A percentile compares a stretch with the other conserved stretches of the same genome.
Evolutionary conservation across 2,329 filamentous ascomycete species (phyloP).

Genomic region (Pseudocercospora ulei): DNA sequence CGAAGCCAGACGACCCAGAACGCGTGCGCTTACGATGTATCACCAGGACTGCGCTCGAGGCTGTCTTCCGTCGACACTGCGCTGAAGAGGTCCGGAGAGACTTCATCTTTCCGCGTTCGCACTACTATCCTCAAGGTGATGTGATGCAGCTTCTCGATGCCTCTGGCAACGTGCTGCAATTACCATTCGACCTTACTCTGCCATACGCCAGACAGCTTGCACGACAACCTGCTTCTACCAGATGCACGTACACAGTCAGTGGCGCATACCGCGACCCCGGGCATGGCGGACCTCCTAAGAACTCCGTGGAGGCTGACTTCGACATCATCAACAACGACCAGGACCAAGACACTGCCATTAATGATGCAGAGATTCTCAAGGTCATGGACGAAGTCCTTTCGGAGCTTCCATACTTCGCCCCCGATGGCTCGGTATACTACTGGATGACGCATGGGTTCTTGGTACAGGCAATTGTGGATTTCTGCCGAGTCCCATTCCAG

Average conservation of each 20-base stretch:
- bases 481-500: conserved; percentile 64
- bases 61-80: conserved; percentile 80
- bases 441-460: conserved; percentile 82
- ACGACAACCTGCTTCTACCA: conserved; percentile 54
- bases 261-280: conserved; percentile 72
- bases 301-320: conserved; percentile 85
- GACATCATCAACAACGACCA: conserved; percentile 75
- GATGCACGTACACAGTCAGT: conserved; percentile 78
- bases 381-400: conserved; percentile 84
- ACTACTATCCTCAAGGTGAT: conserved; percentile 59
- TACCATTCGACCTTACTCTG: conserved; percentile 89
- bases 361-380: conserved; percentile 89
- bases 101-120: conserved; percentile 69
- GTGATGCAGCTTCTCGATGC: conserved; percentile 72
- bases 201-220: conserved; percentile 79
- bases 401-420: conserved; percentile 46
- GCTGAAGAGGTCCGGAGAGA: conserved; percentile 71
- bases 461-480: conserved; percentile 78
- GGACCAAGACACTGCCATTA: conserved; percentile 69
- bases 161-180: conserved; percentile 76
- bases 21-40: conserved; percentile 34
- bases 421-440: conserved; percentile 65
- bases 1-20: conserved; percentile 21
- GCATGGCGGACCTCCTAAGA: conserved; percentile 69
- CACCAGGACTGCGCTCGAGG: conserved; percentile 62